Base-by-base conservation (phyloP, 768 basidiomycete genomes). In the Lanmaoa rubissima region DNA sequence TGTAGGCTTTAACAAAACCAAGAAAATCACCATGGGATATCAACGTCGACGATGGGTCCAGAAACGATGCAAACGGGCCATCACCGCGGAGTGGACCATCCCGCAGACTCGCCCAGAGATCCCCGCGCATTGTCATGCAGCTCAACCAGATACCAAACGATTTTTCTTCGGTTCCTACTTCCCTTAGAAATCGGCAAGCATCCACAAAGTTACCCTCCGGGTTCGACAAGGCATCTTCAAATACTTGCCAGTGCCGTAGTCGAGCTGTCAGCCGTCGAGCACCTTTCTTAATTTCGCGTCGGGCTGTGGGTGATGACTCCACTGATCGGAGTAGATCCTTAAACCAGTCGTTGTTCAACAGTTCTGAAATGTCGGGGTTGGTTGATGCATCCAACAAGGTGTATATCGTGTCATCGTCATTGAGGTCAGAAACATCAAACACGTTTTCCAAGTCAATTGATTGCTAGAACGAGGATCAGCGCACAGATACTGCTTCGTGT, bases 141-240 rank as follows among this genome's bases (percentile, higher is more conserved):
- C 81, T 83, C 13, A 92, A 73, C 86, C 86, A 90, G 45, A 87
- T 84, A 7, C 89, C 90, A 50, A 87, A 76, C 2, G 87, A 79
- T 54, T 81, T 79, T 60, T 91, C 90, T 47, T 86, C 85, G 2
- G 75, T 69, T 12, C 83, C 80, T 14, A 90, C 74, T 35, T 90
- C 85, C 57, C 79, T 80, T 24, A 92, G 69, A 63, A 86, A 78
- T 5, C 59, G 67, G 14, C 77, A 78, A n/a, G 82, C 77, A 7
- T 68, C 68, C 1, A 62, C 51, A 62, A 86, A 84, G 58, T 88
- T 76, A 13, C 77, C 49, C 2, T 76, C 74, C 0, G 79, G 68
- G 61, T 83, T 83, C 3, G 76, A 77, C 7, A 92, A 73, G 1
- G 84, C 81, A 32, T 88, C 81, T 63, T 85, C 82, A 9, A 92